Evolutionary conservation across 108 stramenopile species (phyloP), one percentile per base, ranked within the genome.

Genomic region (Cyclotella choctawhatcheeana): DNA sequence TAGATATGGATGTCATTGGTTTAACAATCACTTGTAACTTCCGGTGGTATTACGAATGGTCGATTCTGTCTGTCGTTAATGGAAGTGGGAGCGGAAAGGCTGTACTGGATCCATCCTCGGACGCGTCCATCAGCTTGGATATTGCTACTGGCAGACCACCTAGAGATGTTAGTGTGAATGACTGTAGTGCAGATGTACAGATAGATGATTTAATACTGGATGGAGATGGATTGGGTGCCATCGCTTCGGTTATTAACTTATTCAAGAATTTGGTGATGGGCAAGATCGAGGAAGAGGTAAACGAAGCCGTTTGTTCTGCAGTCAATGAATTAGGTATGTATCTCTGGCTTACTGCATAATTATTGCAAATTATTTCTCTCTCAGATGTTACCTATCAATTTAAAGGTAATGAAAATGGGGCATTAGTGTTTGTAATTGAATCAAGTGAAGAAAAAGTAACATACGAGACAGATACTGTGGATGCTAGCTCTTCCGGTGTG

Each of bases 31-130:
- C 63, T 32, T 82, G 81, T 37, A n/a, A 58, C 0, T 67, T 82
- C 37, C 51, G 54, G 40, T 81, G 74, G 74, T 54, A 62, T 20
- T 81, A 81, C 63, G 8, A 32, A 47, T 77, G 62, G 69, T 65
- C 76, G 32, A 21, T 37, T 2, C 25, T 59, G 2, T 35, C 34
- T n/a, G 37, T 80, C 2, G 60, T 80, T 50, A 64, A 60, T 31
- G 80, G 80, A 0, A 27, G 53, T 4, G 80, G 80, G 0, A 25
- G 34, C 29, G 80, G 70, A 4, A 32, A 2, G 1, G 62, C 69
- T 0, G 7, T 30, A 5, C 17, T 81, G 10, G 76, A 77, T 56
- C 53, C 33, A 0, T 26, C 44, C 24, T 54, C 24, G 5, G 53
- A 26, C 5, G 53, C 53, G 7, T 54, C 27, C 4, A 24, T 54